Percentiles rank a stretch among this genome's conserved stretches.
These are phyloP conservation scores for Hypomontagnella submonticulosa DNA, from an alignment of 495 filamentous ascomycete genomes.

Conservation along the genomic window DNA sequence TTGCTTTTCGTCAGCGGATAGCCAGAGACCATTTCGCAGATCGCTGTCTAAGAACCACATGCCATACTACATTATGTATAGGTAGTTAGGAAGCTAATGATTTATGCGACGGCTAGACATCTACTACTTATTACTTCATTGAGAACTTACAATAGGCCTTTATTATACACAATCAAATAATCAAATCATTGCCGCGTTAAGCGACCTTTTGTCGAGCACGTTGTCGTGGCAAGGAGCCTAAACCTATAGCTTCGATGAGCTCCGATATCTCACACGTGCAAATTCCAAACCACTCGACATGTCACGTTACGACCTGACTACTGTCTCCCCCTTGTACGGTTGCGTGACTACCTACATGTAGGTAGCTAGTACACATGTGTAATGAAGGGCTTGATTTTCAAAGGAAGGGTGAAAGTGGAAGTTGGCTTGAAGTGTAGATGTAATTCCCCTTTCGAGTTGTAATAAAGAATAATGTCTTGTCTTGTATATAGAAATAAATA, in stretches of 20 bases:
- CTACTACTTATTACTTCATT: no score
- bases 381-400: conserved; percentile 6
- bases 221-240: conserved; percentile 34
- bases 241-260: conserved; percentile 9
- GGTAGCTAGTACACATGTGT: neutral
- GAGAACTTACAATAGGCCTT: no score
- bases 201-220: conserved; percentile 25
- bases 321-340: neutral
- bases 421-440: no score
- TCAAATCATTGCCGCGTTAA: conserved; percentile 25
- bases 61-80: no score
- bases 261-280: conserved; percentile 28
- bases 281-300: conserved; percentile 26
- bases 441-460: neutral
- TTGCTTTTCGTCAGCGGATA: no score
- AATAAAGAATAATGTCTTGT: neutral
- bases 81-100: no score
- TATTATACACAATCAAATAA: neutral
- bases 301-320: conserved; percentile 31
- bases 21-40: no score
- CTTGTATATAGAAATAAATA: neutral
- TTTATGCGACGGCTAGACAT: no score
- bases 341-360: no score
- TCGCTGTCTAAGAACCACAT: no score
- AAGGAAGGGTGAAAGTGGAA: no score